These are phyloP conservation scores for Durusdinium trenchii DNA, from an alignment of 73 alveolate genomes.

Conservation along the genomic window DNA sequence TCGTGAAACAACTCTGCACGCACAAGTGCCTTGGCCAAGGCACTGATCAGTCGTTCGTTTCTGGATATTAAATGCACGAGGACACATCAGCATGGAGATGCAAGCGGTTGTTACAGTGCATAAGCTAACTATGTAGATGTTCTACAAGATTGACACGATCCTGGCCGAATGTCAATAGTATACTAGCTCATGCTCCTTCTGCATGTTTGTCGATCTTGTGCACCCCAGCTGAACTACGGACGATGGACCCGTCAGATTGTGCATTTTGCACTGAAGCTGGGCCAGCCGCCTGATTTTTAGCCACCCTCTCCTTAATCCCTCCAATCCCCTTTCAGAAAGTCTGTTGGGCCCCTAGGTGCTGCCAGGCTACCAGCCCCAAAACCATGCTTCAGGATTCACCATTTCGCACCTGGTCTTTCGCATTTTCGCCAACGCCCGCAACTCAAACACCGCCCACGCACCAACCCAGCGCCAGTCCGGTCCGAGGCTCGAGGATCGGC, in stretches of 20 bases:
- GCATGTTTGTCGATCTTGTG: no score
- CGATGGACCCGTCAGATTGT: no score
- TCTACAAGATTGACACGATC: no score
- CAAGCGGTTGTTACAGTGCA: no score
- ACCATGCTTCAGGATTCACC: neutral
- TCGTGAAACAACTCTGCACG: constrained; percentile 30
- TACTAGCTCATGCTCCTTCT: no score
- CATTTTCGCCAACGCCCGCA: no score
- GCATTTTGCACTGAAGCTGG: no score
- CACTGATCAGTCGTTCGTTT: neutral
- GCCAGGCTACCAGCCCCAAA: neutral
- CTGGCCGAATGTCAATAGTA: no score
- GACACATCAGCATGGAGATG: no score
- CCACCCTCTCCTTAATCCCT: neutral
- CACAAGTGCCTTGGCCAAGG: neutral
- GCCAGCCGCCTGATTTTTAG: neutral
- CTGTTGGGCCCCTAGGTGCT: neutral
- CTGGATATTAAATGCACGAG: neutral
- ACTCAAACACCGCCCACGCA: neutral
- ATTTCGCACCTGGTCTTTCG: neutral
- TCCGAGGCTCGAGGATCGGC: constrained; percentile 62
- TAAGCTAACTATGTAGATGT: no score
- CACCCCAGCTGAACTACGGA: no score
- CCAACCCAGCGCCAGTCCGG: neutral
- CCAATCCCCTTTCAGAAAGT: neutral